Conservation (phyloP, 164 flowering plant genomes). For the Pachysandra terminalis region DNA sequence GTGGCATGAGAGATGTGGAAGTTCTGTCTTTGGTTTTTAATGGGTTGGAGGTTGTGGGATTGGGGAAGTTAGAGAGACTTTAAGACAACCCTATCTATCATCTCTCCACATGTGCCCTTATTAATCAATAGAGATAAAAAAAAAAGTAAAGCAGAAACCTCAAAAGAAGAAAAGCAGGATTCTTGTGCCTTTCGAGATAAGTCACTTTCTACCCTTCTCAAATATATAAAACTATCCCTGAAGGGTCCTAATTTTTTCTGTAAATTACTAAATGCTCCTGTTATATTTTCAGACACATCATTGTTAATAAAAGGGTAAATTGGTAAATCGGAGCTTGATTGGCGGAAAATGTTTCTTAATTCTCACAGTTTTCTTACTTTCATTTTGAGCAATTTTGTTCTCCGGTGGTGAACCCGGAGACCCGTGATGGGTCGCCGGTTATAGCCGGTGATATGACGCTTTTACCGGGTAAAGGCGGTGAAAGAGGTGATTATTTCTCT, state of each 20-base stretch:
- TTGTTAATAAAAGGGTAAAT: constrained; percentile 8
- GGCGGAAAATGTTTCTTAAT: neutral
- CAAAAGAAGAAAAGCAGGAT: constrained; percentile 33
- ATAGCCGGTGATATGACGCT: constrained; percentile 20
- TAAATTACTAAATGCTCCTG: constrained; percentile 8
- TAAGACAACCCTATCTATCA: constrained; percentile 31
- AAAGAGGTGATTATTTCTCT: neutral
- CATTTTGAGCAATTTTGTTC: constrained; percentile 21
- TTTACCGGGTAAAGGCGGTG: constrained; percentile 19
- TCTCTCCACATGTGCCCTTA: constrained; percentile 36
- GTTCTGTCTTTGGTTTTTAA: no score
- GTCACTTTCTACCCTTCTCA: constrained; percentile 27
- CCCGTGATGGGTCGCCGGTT: constrained; percentile 43
- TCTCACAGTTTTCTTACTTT: constrained; percentile 7
- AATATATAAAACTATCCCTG: constrained; percentile 5
- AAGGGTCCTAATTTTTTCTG: constrained; percentile 4
- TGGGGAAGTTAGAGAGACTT: constrained; percentile 24
- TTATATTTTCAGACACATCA: neutral
- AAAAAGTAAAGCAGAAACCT: constrained; percentile 17
- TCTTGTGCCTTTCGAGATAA: constrained; percentile 42
- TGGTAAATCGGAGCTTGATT: no score
- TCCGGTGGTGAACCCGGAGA: constrained; percentile 36
- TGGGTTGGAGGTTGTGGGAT: neutral
- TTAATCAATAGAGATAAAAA: constrained; percentile 14
- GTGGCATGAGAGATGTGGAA: neutral